These are phyloP conservation scores for Boletus sp. DNA, from an alignment of 768 basidiomycete species.

Conservation along the genomic window DNA sequence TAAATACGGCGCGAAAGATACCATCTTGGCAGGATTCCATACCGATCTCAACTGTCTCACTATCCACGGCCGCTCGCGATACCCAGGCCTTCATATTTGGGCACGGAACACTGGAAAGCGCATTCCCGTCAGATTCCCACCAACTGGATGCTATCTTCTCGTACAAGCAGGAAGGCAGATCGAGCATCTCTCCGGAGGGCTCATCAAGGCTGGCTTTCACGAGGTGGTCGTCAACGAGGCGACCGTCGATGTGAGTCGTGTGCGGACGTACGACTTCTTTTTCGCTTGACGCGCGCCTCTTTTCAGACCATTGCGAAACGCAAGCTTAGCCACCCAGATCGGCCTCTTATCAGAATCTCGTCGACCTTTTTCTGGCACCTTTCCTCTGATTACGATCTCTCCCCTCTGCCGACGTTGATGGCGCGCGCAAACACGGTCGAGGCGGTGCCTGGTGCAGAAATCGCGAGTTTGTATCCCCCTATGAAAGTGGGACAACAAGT, in stretches of 20 bases:
- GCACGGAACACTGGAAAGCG: conserved; percentile 91
- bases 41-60: conserved; percentile 92
- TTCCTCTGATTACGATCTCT: conserved; percentile 79
- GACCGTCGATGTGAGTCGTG: conserved; percentile 60
- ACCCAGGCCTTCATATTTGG: conserved; percentile 91
- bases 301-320: conserved; percentile 62
- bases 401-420: conserved; percentile 55
- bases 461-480: conserved; percentile 48
- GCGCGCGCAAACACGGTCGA: conserved; percentile 46
- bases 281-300: background rate
- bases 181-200: conserved; percentile 79
- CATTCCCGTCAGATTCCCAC: conserved; percentile 83
- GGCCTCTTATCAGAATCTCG: conserved; percentile 93
- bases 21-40: conserved; percentile 93
- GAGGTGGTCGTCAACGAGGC: conserved; percentile 89
- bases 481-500: conserved; percentile 93
- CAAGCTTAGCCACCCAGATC: conserved; percentile 55
- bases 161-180: conserved; percentile 97
- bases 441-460: conserved; percentile 30
- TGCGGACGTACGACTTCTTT: background rate
- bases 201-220: conserved; percentile 91
- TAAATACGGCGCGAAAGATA: conserved; percentile 75
- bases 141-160: conserved; percentile 74
- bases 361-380: conserved; percentile 97
- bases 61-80: conserved; percentile 85